Evolutionary conservation across 2,329 filamentous ascomycete species (phyloP), one percentile per base, ranked within the genome.

Genomic region (Tolypocladium endophyticum): DNA sequence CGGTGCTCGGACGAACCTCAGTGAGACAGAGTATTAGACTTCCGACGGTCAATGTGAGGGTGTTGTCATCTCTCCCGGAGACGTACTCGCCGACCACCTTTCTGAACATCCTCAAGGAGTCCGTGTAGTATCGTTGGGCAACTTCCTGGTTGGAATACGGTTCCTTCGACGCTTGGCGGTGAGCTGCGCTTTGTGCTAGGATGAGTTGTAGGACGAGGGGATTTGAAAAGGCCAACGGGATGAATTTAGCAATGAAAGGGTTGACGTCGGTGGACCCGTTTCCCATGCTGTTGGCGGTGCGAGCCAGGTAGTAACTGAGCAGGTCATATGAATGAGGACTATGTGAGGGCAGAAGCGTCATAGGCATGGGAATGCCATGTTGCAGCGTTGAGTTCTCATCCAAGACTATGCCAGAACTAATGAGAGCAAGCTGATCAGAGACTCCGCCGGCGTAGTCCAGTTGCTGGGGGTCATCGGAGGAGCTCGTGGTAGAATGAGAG

Each of bases 241-340:
- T 72, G 30, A 80, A 71, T 57, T 79, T 76, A 33, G 74, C 72
- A 23, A 79, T 66, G 56, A 79, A 78, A 0, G 77, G 77, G 52
- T 80, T 79, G 50, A 76, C 68, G 1, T 73, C 70, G 0, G 77
- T 78, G 1, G 77, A 76, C 0, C 76, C 77, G 58, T 79, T 79
- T 38, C 74, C 76, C 76, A 79, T 79, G 57, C 75, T 77, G 52
- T 74, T 73, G 20, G 76, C 73, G 0, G 77, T 79, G 1, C 74
- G 75, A 1, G 70, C 66, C 7, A 79, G 62, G 61, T 79, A 80
- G 64, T 79, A 77, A 59, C 73, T 74, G 12, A 80, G 69, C 6
- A 79, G 70, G 55, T 78, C 76, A 69, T 74, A 74, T 59, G 69
- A 79, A 66, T 69, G 74, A 25, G 68, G 69, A 1, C 67, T 65